phyloP scores from a whole-genome alignment of 257 asterid genomes.

The Solanum pennellii region DNA sequence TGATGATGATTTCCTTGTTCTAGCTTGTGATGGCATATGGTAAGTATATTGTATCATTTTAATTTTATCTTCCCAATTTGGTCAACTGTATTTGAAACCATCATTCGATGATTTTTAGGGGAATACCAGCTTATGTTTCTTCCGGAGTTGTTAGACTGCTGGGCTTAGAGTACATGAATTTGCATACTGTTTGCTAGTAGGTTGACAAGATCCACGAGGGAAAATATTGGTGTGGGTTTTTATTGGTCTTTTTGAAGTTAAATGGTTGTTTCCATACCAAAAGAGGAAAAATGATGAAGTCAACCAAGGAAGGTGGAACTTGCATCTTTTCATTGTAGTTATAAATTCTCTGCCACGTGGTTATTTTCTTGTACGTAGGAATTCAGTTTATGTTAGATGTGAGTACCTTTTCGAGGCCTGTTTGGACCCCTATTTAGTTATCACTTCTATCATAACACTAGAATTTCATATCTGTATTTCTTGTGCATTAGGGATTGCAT shows the following conservation, averaged over 20 bases:
- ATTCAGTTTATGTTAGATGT: background rate
- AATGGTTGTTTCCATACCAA: background rate
- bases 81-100: background rate
- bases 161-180: background rate
- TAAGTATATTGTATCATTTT: constrained; percentile 19
- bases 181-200: background rate
- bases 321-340: background rate
- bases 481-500: constrained; percentile 73
- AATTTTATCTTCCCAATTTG: background rate
- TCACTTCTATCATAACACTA: background rate
- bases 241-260: background rate
- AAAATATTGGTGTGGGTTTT: background rate
- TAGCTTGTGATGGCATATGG: constrained; percentile 99
- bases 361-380: background rate
- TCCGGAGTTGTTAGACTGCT: background rate
- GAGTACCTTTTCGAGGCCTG: background rate
- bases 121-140: background rate
- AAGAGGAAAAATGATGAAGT: background rate
- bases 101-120: background rate
- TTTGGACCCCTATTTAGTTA: background rate
- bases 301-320: background rate
- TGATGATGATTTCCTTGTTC: constrained; percentile 78
- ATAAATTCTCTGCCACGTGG: background rate
- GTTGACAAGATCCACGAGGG: background rate
- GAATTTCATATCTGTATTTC: background rate